Evolutionary conservation across 2,329 filamentous ascomycete species (phyloP), one percentile per base, ranked within the genome.

Genomic region (Pseudogymnoascus sp.): DNA sequence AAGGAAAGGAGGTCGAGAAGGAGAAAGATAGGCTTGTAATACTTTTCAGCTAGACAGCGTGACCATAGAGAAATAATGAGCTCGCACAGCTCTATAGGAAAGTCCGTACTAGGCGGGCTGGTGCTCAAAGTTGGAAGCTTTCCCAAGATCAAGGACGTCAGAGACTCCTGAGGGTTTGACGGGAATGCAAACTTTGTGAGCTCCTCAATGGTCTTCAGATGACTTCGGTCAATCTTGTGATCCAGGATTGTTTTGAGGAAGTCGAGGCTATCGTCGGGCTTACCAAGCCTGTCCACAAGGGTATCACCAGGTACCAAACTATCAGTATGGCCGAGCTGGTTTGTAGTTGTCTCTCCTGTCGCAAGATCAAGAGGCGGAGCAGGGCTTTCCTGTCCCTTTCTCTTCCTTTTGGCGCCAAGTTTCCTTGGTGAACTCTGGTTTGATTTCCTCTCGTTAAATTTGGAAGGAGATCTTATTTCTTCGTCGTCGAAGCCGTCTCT

Each of bases 401-500:
- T 1, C 81, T 81, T 3, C 66, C 90, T 78, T 75, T 93, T 93
- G 5, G 79, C 80, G 62, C 75, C 77, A 65, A 75, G 73, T 65
- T 86, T 87, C 38, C 78, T 88, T 0, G 90, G 90, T 2, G 82
- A 83, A 12, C 73, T 73, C n/a, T 74, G 70, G 65, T 74, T 77
- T 10, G 71, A 68, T 68, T 73, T 77, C 65, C 59, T 63, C 13
- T 29, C 44, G n/a, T 67, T 66, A 38, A 71, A 71, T 60, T 70
- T 72, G n/a, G 77, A 80, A 1, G 80, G 80, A 4, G 80, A 82
- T 0, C 75, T 73, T 77, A 84, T 75, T 67, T 84, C 80, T 60
- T 79, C 77, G 44, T 73, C 71, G 61, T 92, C 89, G 68, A 94
- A 94, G 0, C 90, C 90, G 73, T 94, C 90, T 1, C 88, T 82